Evolutionary conservation across 306 rosid species (phyloP).

Genomic region (Hylodesmum podocarpum): DNA sequence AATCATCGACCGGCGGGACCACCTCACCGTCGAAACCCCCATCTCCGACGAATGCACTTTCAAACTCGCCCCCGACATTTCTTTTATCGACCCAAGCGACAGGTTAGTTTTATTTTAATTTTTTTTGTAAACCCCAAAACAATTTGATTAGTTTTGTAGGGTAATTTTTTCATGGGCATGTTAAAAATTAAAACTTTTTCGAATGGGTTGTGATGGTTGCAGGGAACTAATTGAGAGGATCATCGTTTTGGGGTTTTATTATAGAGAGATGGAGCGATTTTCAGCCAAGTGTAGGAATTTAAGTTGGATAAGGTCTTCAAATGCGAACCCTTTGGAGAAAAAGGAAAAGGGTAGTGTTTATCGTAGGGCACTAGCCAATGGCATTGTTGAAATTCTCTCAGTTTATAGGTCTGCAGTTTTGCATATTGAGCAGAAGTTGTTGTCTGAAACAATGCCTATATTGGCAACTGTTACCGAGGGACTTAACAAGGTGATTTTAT

Average conservation of each 20-base stretch:
- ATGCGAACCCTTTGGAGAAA: constrained; percentile 40
- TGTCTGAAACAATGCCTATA: constrained; percentile 81
- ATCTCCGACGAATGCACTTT: constrained; percentile 71
- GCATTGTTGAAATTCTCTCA: constrained; percentile 83
- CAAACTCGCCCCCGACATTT: constrained; percentile 82
- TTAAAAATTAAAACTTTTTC: background rate
- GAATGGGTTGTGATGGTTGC: constrained; percentile 38
- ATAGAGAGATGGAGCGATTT: constrained; percentile 87
- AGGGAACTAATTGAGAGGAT: constrained; percentile 90
- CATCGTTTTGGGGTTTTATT: constrained; percentile 81
- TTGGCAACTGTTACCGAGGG: constrained; percentile 90
- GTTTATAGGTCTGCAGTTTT: constrained; percentile 82
- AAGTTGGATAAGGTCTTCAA: constrained; percentile 79
- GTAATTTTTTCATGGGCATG: background rate
- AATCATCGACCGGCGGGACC: constrained; percentile 71
- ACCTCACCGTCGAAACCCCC: constrained; percentile 47
- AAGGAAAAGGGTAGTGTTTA: constrained; percentile 70
- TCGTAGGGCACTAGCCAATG: constrained; percentile 88
- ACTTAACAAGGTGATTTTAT: constrained; percentile 75
- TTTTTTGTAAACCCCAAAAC: background rate
- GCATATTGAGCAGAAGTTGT: constrained; percentile 80
- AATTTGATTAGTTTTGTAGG: background rate
- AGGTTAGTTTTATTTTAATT: constrained; percentile 46
- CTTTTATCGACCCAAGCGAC: constrained; percentile 81
- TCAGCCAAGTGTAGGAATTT: constrained; percentile 76